A percentile compares a stretch with the other conserved stretches of the same genome.
phyloP scores from a whole-genome alignment of 2,329 filamentous ascomycete species.

The Reticulascus tulasneorum region DNA sequence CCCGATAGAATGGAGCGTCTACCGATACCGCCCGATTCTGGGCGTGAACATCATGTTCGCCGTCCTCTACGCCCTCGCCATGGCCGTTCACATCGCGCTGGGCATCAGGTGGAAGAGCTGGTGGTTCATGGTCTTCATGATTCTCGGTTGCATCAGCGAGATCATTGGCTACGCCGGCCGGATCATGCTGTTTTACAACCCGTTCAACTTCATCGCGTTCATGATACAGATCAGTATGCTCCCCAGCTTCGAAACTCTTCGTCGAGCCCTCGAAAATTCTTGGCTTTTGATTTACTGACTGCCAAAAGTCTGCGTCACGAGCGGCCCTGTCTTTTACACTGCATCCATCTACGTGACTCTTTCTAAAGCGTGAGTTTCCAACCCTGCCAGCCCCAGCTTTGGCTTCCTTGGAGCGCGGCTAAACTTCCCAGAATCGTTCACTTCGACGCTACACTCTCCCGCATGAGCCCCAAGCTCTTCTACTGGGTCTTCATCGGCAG shows the following conservation, averaged over 20 bases:
- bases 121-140: conserved; percentile 48
- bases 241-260: conserved; percentile 30
- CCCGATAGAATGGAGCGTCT: conserved; percentile 39
- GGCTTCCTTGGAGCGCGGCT: too few relatives aligned
- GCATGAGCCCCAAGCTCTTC: conserved; percentile 34
- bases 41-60: conserved; percentile 39
- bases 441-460: conserved; percentile 33
- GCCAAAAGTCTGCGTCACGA: conserved; percentile 53
- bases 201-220: conserved; percentile 56
- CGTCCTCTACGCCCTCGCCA: conserved; percentile 40
- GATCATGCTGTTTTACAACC: conserved; percentile 52
- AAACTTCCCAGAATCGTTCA: conserved; percentile 28
- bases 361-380: conserved; percentile 31
- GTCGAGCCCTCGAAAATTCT: background rate
- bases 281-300: background rate
- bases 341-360: conserved; percentile 66
- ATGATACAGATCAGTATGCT: conserved; percentile 67
- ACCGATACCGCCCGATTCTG: conserved; percentile 42
- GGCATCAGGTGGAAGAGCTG: conserved; percentile 43
- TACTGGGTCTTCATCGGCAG: conserved; percentile 47
- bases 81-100: conserved; percentile 40
- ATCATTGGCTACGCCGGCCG: conserved; percentile 61
- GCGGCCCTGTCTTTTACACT: conserved; percentile 43
- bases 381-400: too few relatives aligned
- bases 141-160: conserved; percentile 52